Percentiles rank a stretch among this genome's conserved stretches.
Evolutionary conservation across 2,329 filamentous ascomycete genomes (phyloP).

Genomic region (Monosporascus sp.): DNA sequence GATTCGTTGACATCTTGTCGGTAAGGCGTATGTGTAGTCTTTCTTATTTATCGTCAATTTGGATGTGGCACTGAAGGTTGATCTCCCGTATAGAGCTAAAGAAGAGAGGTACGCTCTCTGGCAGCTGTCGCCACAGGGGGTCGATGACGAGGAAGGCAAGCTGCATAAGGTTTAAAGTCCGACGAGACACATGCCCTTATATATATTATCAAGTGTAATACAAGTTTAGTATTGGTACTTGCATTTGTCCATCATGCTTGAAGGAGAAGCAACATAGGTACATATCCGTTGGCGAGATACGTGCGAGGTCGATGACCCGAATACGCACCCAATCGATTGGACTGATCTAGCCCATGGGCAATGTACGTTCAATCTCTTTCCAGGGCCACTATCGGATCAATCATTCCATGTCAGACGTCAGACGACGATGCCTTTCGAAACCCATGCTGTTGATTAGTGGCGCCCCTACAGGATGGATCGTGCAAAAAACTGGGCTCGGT

Average conservation of each 20-base stretch:
- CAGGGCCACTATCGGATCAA: neutral
- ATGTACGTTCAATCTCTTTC: too few species aligned
- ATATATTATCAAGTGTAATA: neutral
- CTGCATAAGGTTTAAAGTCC: neutral
- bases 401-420: neutral
- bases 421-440: neutral
- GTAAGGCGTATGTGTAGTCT: neutral
- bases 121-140: neutral
- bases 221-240: neutral
- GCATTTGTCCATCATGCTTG: too few species aligned
- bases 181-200: neutral
- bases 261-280: too few species aligned
- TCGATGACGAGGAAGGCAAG: neutral
- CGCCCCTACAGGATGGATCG: neutral
- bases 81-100: neutral
- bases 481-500: neutral
- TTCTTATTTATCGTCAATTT: neutral
- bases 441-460: neutral
- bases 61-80: too few species aligned
- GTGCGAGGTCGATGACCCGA: too few species aligned
- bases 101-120: neutral
- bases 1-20: constrained; percentile 16
- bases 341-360: too few species aligned
- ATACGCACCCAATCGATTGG: too few species aligned
- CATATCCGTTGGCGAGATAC: too few species aligned